A percentile compares a stretch with the other conserved stretches of the same genome.
Evolutionary conservation across 139 green algal species (phyloP).

Genomic region (Gonium pectorale): DNA sequence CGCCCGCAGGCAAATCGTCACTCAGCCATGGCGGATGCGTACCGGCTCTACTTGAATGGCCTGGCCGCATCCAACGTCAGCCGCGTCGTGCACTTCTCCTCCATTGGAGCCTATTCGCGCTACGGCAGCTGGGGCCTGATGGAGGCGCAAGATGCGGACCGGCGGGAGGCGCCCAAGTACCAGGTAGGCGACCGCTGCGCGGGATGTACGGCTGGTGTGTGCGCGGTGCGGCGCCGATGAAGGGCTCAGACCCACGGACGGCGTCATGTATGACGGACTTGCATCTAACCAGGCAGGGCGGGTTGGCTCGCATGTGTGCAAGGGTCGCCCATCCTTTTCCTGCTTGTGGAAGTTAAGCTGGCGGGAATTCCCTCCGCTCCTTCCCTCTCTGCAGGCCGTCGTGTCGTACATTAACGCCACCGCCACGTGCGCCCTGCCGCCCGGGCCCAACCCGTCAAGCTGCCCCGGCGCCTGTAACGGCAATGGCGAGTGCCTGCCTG

Average conservation of each 20-base stretch:
- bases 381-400: neutral
- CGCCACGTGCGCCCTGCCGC: constrained; percentile 9
- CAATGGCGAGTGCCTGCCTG: constrained; percentile 36
- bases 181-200: neutral
- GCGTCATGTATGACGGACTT: too few species aligned
- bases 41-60: constrained; percentile 4
- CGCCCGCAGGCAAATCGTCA: constrained; percentile 42
- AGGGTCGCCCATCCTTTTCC: too few species aligned
- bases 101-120: constrained; percentile 8
- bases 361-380: too few species aligned
- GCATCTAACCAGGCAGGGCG: too few species aligned
- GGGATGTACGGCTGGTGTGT: neutral
- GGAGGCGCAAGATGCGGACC: constrained; percentile 45
- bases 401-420: constrained; percentile 19
- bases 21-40: constrained; percentile 28
- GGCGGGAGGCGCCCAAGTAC: constrained; percentile 34
- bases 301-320: too few species aligned
- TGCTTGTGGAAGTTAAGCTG: too few species aligned
- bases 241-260: too few species aligned
- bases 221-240: neutral
- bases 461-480: constrained; percentile 31
- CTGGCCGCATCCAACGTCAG: constrained; percentile 5
- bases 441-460: neutral
- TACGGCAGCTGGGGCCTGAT: constrained; percentile 50
- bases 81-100: constrained; percentile 30